Percentiles rank a stretch among this genome's conserved stretches.
Evolutionary conservation across 2,329 filamentous ascomycete genomes (phyloP).

Genomic region (Grosmannia huntii): DNA sequence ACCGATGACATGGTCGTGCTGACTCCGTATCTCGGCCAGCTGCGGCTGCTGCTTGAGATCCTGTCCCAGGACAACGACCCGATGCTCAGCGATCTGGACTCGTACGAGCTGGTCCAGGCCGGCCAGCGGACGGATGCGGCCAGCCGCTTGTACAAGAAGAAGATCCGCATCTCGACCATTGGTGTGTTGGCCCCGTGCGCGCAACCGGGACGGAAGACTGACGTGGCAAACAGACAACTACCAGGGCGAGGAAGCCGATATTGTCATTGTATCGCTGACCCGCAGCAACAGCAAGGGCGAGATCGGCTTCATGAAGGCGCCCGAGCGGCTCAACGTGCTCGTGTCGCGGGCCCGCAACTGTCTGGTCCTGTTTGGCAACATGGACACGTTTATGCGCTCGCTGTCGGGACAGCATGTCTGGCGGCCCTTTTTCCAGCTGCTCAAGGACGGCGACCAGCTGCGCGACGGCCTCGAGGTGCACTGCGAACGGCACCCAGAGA

Average conservation of each 20-base stretch:
- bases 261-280: conserved; percentile 56
- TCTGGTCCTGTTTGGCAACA: conserved; percentile 59
- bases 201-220: not conserved
- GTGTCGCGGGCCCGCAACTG: conserved; percentile 52
- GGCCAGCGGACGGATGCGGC: conserved; percentile 45
- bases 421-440: conserved; percentile 40
- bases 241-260: conserved; percentile 64
- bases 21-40: conserved; percentile 60
- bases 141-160: conserved; percentile 35
- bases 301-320: conserved; percentile 57
- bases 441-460: conserved; percentile 38
- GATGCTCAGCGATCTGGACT: conserved; percentile 54
- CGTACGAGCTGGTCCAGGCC: conserved; percentile 28
- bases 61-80: conserved; percentile 45
- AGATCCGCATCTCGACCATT: conserved; percentile 54
- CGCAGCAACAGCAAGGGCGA: conserved; percentile 50
- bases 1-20: conserved; percentile 53
- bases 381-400: conserved; percentile 44
- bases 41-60: conserved; percentile 40
- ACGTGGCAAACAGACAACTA: conserved; percentile 48
- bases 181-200: conserved; percentile 29
- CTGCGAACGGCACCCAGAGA: conserved; percentile 47
- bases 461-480: conserved; percentile 47
- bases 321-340: conserved; percentile 57
- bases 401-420: conserved; percentile 26